Conservation (phyloP, 306 rosid genomes). For the Cicer cuneatum region DNA sequence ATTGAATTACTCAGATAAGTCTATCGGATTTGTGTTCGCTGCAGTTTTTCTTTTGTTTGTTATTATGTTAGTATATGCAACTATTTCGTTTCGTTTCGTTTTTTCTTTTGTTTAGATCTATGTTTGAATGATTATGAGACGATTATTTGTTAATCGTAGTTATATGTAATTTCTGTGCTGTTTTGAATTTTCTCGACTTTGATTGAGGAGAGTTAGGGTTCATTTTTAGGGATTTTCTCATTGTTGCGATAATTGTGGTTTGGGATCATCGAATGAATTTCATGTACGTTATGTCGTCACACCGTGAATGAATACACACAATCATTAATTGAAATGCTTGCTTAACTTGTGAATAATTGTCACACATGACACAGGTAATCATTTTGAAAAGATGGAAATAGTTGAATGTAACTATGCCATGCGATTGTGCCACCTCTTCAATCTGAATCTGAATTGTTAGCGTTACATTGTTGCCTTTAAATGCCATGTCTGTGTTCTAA, state of each 20-base stretch:
- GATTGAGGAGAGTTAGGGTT: constrained; percentile 37
- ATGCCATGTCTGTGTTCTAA: no score
- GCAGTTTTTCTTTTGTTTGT: not conserved
- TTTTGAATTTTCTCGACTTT: not conserved
- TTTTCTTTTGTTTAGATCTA: not conserved
- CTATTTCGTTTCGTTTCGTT: constrained; percentile 4
- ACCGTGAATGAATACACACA: not conserved
- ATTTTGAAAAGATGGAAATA: no score
- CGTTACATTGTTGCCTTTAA: no score
- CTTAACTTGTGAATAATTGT: not conserved
- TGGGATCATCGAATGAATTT: not conserved
- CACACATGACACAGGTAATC: no score
- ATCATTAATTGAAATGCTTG: constrained; percentile 11
- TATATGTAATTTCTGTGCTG: not conserved
- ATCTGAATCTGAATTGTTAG: no score
- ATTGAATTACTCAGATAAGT: constrained; percentile 45
- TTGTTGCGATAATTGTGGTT: not conserved
- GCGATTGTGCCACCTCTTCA: no score
- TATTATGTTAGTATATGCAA: not conserved
- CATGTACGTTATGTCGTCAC: no score
- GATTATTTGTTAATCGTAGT: constrained; percentile 40
- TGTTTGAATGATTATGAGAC: constrained; percentile 20
- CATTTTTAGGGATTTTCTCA: constrained; percentile 45
- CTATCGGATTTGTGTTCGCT: not conserved
- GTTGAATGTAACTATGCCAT: no score